Evolutionary conservation across 108 stramenopile genomes (phyloP).

Genomic region (Fistulifera pelliculosa): DNA sequence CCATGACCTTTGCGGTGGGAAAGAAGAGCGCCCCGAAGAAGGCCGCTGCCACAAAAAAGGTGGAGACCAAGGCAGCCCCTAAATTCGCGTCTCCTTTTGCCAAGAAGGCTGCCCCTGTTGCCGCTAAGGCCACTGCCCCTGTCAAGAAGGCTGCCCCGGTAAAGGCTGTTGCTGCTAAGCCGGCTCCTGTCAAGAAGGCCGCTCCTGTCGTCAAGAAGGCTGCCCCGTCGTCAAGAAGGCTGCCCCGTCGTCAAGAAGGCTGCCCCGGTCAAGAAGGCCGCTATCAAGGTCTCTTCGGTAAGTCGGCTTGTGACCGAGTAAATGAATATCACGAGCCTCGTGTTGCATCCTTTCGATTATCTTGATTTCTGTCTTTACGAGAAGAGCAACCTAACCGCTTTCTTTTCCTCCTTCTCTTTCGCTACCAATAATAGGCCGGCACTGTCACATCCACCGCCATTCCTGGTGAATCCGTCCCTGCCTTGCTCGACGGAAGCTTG

Average conservation of each 20-base stretch:
- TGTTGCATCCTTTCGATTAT: too few relatives aligned
- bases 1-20: conserved; percentile 28
- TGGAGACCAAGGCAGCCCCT: conserved; percentile 5
- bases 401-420: background rate
- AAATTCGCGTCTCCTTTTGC: conserved; percentile 1
- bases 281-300: background rate
- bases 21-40: conserved; percentile 17
- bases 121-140: too few relatives aligned
- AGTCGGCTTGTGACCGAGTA: too few relatives aligned
- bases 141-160: conserved; percentile 5
- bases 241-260: background rate
- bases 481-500: conserved; percentile 84
- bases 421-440: conserved; percentile 2
- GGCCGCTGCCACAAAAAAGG: conserved; percentile 1
- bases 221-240: conserved; percentile 5
- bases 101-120: conserved; percentile 12
- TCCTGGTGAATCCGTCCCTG: conserved; percentile 70
- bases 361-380: background rate
- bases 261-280: conserved; percentile 4
- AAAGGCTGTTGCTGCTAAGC: background rate
- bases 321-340: too few relatives aligned
- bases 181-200: conserved; percentile 16
- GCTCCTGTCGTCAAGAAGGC: conserved; percentile 13
- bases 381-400: too few relatives aligned
- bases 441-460: conserved; percentile 60